Evolutionary conservation across 345 rosid species (phyloP).

Genomic region (Euphorbia peplus): DNA sequence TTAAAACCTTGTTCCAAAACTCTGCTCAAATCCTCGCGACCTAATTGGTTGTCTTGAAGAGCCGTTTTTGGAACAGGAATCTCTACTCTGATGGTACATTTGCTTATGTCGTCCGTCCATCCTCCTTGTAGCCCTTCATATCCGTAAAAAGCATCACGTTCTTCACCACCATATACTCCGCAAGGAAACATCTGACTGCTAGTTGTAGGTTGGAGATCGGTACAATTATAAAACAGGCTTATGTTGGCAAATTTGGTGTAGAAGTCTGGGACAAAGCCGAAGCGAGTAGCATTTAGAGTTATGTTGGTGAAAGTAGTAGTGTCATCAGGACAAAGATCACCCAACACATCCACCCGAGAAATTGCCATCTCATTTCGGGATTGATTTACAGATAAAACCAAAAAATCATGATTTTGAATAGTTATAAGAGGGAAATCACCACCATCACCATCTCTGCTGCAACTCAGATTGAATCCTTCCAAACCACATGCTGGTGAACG

Average conservation of each 20-base stretch:
- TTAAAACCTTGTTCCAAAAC: slow-evolving; percentile 33
- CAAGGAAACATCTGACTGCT: neutral
- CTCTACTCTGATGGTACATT: neutral
- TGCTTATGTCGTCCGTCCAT: neutral
- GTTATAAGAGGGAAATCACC: neutral
- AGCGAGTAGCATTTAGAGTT: neutral
- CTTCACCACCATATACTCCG: neutral
- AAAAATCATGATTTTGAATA: neutral
- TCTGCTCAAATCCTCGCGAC: too few species aligned
- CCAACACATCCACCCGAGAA: slow-evolving; percentile 11
- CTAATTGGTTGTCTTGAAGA: too few species aligned
- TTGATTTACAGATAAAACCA: neutral
- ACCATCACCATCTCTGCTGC: too few species aligned
- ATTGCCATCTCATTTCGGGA: slow-evolving; percentile 8
- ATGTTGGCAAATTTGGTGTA: slow-evolving; percentile 4
- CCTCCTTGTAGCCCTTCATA: neutral
- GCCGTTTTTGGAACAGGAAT: neutral
- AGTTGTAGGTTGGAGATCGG: too few species aligned
- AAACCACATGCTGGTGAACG: slow-evolving; percentile 38
- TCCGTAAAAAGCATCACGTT: neutral
- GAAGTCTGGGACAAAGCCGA: neutral
- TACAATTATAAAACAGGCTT: slow-evolving; percentile 34
- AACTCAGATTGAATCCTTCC: slow-evolving; percentile 30
- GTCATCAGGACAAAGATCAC: slow-evolving; percentile 15
- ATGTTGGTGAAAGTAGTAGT: neutral